Conservation (phyloP, 345 rosid genomes). For the Eucalyptus cladocalyx region DNA sequence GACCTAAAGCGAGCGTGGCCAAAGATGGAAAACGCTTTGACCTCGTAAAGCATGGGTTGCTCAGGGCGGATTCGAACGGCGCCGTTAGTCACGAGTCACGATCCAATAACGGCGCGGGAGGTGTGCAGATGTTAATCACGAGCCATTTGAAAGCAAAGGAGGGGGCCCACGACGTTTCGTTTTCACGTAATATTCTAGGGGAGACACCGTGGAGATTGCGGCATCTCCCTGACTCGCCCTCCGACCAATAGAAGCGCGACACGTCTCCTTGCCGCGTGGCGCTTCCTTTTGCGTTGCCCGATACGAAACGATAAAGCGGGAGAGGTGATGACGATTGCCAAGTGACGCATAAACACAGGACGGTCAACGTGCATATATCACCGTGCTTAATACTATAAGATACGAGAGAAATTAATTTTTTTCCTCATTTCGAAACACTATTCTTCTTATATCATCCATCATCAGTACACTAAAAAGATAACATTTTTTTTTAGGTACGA, state of each 20-base stretch:
- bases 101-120: neutral
- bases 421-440: neutral
- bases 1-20: neutral
- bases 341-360: neutral
- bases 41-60: neutral
- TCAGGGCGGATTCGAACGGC: neutral
- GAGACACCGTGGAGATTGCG: neutral
- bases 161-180: neutral
- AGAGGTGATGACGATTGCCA: neutral
- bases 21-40: neutral
- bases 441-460: neutral
- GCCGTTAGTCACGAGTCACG: neutral
- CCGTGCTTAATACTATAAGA: neutral
- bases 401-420: neutral
- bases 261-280: neutral
- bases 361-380: neutral
- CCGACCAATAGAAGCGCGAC: neutral
- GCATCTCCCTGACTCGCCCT: neutral
- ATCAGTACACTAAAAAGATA: neutral
- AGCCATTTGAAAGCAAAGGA: neutral
- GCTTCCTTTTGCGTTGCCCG: neutral
- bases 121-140: neutral
- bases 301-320: neutral
- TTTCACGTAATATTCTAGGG: neutral
- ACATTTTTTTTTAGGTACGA: neutral